These are phyloP conservation scores for Pseudotsuga menziesii DNA, from an alignment of 75 land plant species.

Conservation along the genomic window DNA sequence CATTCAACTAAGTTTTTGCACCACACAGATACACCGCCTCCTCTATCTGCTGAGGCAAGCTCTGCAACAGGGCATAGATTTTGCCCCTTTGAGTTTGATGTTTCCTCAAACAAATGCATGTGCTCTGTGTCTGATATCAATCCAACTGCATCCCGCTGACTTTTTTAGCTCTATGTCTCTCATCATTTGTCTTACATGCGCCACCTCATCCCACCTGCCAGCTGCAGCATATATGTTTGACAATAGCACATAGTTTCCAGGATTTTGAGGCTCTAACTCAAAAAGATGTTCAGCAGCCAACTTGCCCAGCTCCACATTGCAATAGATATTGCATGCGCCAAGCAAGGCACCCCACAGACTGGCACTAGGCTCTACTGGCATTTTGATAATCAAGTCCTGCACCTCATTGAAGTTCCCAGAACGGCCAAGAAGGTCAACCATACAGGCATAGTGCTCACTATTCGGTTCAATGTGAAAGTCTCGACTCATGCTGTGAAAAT, in stretches of 20 bases:
- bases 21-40: no score
- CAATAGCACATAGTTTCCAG: conserved; percentile 1
- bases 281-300: neutral
- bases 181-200: conserved; percentile 1
- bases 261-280: neutral
- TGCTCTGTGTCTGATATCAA: neutral
- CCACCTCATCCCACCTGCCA: conserved; percentile 12
- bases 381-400: conserved; percentile 33
- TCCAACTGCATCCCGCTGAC: conserved; percentile 12
- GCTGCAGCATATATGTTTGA: conserved; percentile 13
- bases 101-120: neutral
- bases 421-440: conserved; percentile 60
- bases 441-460: conserved; percentile 46
- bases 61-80: no score
- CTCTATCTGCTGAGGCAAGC: no score
- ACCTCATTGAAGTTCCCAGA: conserved; percentile 43
- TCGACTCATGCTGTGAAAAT: conserved; percentile 23
- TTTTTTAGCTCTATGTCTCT: conserved; percentile 4
- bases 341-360: conserved; percentile 1
- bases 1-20: no score
- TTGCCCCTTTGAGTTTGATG: no score
- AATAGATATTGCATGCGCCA: neutral
- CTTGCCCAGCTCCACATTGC: neutral
- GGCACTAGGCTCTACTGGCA: conserved; percentile 29
- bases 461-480: conserved; percentile 32